Base-by-base conservation (phyloP, 2,329 filamentous ascomycete species). In the Sporothrix humicola region DNA sequence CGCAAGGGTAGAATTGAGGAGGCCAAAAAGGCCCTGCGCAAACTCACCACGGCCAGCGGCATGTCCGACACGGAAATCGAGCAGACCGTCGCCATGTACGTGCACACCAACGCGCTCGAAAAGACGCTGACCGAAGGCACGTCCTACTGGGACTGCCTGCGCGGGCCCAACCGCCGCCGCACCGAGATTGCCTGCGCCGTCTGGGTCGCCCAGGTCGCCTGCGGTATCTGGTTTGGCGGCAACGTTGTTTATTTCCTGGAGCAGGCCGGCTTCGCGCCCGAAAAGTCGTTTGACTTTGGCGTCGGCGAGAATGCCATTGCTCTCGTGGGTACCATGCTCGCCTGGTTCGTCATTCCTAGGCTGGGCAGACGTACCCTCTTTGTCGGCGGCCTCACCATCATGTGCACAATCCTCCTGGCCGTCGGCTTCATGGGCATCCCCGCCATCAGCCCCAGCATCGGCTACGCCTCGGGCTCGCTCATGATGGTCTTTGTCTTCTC, bases 131-230 rank as follows among this genome's bases (percentile, higher is more conserved):
- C 37, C 8, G 58, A 61, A 23, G 58, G 58, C 8, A 61, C 79
- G 2, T 82, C 82, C 0, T 87, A 87, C 76, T 69, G 77, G 42
- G 84, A 87, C 78, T 86, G 85, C 75, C 87, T 87, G 78, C 82
- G 81, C 44, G 83, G 82, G 9, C 76, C 79, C 7, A 83, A 88
- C 73, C 78, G 84, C 3, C 80, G 84, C 0, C 80, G 85, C 26
- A 85, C 84, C 0, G 83, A 85, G 73, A 84, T 85, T 37, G 82
- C 85, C 4, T 82, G 82, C 73, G 74, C 83, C 26, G 79, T 81
- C 3, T 83, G 82, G 52, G 74, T 71, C 20, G 74, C 73, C 6
- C 76, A 75, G 73, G 73, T 75, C 63, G 77, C 82, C 6, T 77
- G 79, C 23, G 81, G 81, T 2, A 79, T 78, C 37, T 78, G 74